A percentile compares a stretch with the other conserved stretches of the same genome.
phyloP scores from a whole-genome alignment of 225 moss, liverwort and hornwort genomes.

The Ulota crispa region DNA sequence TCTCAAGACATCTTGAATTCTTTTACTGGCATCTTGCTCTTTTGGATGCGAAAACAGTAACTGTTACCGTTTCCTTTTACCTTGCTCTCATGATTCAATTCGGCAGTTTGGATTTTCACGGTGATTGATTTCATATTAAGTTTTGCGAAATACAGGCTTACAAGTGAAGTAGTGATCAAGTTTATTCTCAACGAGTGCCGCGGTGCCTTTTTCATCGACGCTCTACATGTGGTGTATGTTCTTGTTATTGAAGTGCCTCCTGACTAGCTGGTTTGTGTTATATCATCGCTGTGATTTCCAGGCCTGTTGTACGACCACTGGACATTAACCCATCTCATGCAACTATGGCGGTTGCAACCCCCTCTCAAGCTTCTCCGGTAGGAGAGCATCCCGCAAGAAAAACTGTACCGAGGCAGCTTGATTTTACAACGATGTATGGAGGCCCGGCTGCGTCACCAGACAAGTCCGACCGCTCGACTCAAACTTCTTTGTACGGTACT shows the following conservation, averaged over 20 bases:
- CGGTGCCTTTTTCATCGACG: background rate
- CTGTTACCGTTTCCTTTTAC: background rate
- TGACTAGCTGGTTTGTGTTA: background rate
- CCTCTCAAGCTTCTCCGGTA: conserved; percentile 25
- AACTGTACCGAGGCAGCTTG: conserved; percentile 53
- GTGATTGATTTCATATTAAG: background rate
- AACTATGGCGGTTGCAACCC: background rate
- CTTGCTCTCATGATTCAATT: conserved; percentile 1
- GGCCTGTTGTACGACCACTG: conserved; percentile 15
- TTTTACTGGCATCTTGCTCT: conserved; percentile 3
- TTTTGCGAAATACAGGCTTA: background rate
- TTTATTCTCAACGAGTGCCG: background rate
- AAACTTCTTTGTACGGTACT: conserved; percentile 49
- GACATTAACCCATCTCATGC: conserved; percentile 19
- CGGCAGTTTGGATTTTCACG: background rate
- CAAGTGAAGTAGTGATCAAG: background rate
- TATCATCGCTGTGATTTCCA: conserved; percentile 11
- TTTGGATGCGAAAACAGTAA: background rate
- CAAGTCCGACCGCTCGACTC: conserved; percentile 34
- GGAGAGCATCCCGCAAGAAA: conserved; percentile 34
- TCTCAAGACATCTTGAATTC: background rate
- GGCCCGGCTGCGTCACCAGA: conserved; percentile 44
- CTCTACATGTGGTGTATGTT: background rate
- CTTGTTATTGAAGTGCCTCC: background rate
- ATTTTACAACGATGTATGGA: conserved; percentile 57